Conservation (phyloP, 2,329 filamentous ascomycete genomes). For the Aspergillus sp. region DNA sequence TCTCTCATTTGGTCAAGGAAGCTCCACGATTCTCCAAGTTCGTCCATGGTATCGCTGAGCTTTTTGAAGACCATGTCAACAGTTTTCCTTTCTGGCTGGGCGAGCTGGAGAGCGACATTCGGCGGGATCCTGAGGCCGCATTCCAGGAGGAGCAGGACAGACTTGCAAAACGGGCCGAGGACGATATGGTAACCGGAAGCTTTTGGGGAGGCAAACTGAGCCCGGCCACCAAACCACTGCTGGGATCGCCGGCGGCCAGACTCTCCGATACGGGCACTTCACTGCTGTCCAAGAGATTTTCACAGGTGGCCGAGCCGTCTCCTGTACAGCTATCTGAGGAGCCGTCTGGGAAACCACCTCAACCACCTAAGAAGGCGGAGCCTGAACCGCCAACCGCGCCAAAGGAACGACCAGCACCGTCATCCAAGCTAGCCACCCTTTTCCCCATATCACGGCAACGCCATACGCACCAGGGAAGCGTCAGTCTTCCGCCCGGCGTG, state of each 20-base stretch:
- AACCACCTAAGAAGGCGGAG: conserved; percentile 36
- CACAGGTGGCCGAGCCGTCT: conserved; percentile 17
- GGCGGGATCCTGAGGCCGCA: conserved; percentile 79
- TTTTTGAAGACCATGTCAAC: conserved; percentile 96
- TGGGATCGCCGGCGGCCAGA: conserved; percentile 26
- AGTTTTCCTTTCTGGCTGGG: conserved; percentile 92
- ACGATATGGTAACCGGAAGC: conserved; percentile 82
- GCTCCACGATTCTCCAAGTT: conserved; percentile 93
- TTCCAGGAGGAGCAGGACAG: conserved; percentile 87
- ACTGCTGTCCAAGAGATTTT: conserved; percentile 12
- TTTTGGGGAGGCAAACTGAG: conserved; percentile 54
- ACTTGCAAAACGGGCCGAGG: conserved; percentile 69
- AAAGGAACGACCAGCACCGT: conserved; percentile 38
- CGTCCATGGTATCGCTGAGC: conserved; percentile 77
- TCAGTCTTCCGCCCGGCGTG: conserved; percentile 73
- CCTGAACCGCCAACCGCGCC: conserved; percentile 17
- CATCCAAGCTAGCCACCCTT: conserved; percentile 55
- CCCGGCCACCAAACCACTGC: conserved; percentile 17
- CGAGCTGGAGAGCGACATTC: conserved; percentile 85
- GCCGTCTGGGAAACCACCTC: conserved; percentile 21
- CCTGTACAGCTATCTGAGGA: conserved; percentile 29
- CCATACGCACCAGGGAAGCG: conserved; percentile 40
- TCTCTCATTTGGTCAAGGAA: conserved; percentile 82
- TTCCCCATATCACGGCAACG: conserved; percentile 78
- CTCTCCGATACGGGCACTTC: conserved; percentile 18